A percentile compares a stretch with the other conserved stretches of the same genome.
Conservation (phyloP, 1,139 yeast species). For the Debaryomyces nepalensis region DNA sequence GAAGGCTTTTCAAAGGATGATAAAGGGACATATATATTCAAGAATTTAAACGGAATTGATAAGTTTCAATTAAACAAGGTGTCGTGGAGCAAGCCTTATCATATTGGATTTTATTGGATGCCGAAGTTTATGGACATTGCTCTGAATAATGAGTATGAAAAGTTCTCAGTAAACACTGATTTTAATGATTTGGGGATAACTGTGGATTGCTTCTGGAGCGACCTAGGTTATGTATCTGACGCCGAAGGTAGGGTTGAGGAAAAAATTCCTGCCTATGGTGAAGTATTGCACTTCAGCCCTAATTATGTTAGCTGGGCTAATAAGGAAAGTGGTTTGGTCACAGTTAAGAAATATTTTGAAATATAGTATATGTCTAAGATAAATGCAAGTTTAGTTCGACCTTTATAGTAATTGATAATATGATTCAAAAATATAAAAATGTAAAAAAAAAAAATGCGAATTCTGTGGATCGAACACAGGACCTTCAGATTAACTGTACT, state of each 20-base stretch:
- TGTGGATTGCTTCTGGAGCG: constrained; percentile 77
- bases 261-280: constrained; percentile 71
- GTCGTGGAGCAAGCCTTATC: constrained; percentile 61
- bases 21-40: constrained; percentile 57
- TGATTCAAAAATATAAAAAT: no score
- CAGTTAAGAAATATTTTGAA: constrained; percentile 50
- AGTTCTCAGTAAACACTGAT: constrained; percentile 19
- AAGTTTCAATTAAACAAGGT: constrained; percentile 65
- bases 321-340: constrained; percentile 66
- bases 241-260: constrained; percentile 40
- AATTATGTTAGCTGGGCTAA: constrained; percentile 68
- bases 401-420: no score
- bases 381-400: no score
- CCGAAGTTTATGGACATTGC: constrained; percentile 59
- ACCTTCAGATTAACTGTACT: constrained; percentile 53
- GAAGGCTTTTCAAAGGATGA: constrained; percentile 56
- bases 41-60: constrained; percentile 64
- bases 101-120: constrained; percentile 76
- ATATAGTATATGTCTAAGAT: constrained; percentile 26
- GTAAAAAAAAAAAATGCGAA: constrained; percentile 42
- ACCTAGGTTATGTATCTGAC: constrained; percentile 37
- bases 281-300: constrained; percentile 68
- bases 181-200: constrained; percentile 52
- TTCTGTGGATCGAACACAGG: constrained; percentile 63
- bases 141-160: constrained; percentile 34